Evolutionary conservation across 805 yeast genomes (phyloP).

Genomic region (Huiozyma sinensis): DNA sequence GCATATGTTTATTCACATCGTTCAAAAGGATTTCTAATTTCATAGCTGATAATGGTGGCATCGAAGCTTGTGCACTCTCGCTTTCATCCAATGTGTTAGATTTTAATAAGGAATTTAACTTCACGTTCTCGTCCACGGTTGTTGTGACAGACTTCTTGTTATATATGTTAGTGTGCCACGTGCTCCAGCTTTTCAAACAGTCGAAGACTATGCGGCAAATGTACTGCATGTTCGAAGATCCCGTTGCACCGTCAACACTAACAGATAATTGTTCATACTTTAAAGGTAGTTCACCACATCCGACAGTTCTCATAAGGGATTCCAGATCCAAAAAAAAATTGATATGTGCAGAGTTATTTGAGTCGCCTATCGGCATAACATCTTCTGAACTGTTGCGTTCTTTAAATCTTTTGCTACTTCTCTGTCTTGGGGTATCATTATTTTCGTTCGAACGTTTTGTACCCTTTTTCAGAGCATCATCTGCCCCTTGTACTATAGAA

Average conservation of each 20-base stretch:
- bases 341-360: conserved; percentile 6
- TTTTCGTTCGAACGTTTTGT: conserved; percentile 8
- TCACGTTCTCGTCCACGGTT: conserved; percentile 12
- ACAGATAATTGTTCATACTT: conserved; percentile 4
- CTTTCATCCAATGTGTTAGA: conserved; percentile 21
- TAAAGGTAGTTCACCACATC: conserved; percentile 4
- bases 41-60: conserved; percentile 9
- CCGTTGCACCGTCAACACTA: not conserved
- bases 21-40: conserved; percentile 17
- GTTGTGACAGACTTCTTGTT: conserved; percentile 11
- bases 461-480: not conserved
- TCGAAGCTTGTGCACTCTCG: conserved; percentile 1
- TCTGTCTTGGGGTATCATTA: conserved; percentile 16
- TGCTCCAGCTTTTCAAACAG: conserved; percentile 29
- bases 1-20: conserved; percentile 16
- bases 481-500: not conserved
- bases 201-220: conserved; percentile 22
- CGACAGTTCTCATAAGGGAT: not conserved
- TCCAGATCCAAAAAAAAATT: conserved; percentile 14
- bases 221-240: not conserved
- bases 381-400: conserved; percentile 11
- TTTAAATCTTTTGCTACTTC: conserved; percentile 33
- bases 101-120: conserved; percentile 24
- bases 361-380: not conserved
- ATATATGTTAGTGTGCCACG: conserved; percentile 25